phyloP scores from a whole-genome alignment of 2,329 filamentous ascomycete genomes.

The Paraphoma sp. region DNA sequence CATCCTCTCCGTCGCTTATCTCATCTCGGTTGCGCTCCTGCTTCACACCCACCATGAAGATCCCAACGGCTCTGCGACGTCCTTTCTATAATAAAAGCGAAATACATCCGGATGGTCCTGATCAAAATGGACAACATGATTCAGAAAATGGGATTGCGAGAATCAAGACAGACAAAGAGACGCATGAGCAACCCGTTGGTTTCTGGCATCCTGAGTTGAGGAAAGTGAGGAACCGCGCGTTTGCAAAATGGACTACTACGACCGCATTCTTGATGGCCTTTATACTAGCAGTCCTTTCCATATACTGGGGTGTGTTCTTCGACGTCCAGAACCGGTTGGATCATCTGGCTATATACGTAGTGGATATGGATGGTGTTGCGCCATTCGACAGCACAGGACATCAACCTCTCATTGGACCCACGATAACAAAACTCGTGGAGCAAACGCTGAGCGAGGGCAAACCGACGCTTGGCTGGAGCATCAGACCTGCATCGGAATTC shows the following conservation, averaged over 20 bases:
- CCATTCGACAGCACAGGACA: constrained; percentile 56
- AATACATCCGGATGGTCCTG: constrained; percentile 2
- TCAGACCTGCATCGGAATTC: constrained; percentile 59
- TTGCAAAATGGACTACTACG: constrained; percentile 51
- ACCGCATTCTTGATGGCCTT: constrained; percentile 62
- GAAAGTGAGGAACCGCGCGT: constrained; percentile 49
- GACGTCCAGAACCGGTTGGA: constrained; percentile 53
- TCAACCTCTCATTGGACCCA: constrained; percentile 63
- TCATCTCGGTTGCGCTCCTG: neutral
- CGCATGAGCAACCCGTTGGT: constrained; percentile 48
- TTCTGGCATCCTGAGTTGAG: constrained; percentile 54
- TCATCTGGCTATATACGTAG: constrained; percentile 62
- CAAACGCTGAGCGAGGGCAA: constrained; percentile 49
- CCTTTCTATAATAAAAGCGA: constrained; percentile 9
- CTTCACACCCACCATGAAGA: neutral
- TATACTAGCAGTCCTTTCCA: constrained; percentile 62
- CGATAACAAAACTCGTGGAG: constrained; percentile 56
- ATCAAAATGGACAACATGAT: constrained; percentile 5
- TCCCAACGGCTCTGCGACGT: neutral
- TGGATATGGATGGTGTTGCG: constrained; percentile 67
- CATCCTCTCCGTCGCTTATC: neutral
- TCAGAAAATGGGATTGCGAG: constrained; percentile 10
- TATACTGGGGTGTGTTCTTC: constrained; percentile 68
- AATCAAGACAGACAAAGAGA: constrained; percentile 13
- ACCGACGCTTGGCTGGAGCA: constrained; percentile 57